These are phyloP conservation scores for Miamiensis avidus DNA, from an alignment of 169 alveolate genomes.

Conservation along the genomic window DNA sequence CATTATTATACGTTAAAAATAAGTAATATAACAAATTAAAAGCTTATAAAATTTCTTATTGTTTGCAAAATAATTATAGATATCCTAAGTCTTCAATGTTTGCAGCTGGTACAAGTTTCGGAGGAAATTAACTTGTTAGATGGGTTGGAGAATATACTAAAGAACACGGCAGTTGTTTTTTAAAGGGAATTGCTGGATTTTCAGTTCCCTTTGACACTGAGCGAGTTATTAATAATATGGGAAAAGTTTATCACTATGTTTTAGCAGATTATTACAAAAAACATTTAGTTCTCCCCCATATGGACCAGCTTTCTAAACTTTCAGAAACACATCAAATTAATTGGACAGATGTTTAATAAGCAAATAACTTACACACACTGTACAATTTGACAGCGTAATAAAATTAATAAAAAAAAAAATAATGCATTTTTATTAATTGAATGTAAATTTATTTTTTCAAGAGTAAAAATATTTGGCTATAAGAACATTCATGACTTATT, in stretches of 20 bases:
- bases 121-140: background rate
- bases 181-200: background rate
- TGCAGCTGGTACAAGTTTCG: background rate
- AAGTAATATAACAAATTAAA: too few relatives aligned
- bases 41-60: too few relatives aligned
- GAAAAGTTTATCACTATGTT: background rate
- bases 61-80: background rate
- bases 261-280: background rate
- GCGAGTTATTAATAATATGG: background rate
- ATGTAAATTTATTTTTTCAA: too few relatives aligned
- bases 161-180: background rate
- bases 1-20: background rate
- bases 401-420: too few relatives aligned
- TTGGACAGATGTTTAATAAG: background rate
- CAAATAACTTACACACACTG: background rate
- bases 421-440: too few relatives aligned
- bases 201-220: background rate
- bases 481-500: background rate
- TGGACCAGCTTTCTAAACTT: background rate
- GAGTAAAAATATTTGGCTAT: background rate
- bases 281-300: background rate
- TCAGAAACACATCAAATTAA: background rate
- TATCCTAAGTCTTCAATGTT: background rate
- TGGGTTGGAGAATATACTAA: background rate
- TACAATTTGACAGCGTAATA: background rate